phyloP scores from a whole-genome alignment of 495 filamentous ascomycete species.

The Beverwykella pulmonaria region DNA sequence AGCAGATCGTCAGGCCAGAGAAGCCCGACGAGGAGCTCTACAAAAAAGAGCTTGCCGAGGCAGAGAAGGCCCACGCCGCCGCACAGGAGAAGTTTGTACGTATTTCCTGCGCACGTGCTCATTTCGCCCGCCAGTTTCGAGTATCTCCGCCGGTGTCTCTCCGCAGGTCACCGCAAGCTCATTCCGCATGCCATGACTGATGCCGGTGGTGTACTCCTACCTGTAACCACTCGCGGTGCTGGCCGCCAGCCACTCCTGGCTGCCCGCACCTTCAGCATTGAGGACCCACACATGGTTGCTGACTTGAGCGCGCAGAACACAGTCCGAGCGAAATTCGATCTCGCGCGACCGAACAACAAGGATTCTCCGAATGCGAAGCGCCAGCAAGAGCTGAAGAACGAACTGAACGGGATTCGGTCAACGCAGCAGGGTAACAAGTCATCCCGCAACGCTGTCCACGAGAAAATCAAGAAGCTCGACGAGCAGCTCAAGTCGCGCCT shows the following conservation, averaged over 20 bases:
- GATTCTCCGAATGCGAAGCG: conserved; percentile 73
- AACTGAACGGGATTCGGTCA: conserved; percentile 71
- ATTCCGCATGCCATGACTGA: too few relatives aligned
- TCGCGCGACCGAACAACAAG: conserved; percentile 72
- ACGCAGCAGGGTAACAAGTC: conserved; percentile 85
- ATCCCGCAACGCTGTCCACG: conserved; percentile 69
- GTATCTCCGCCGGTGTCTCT: too few relatives aligned
- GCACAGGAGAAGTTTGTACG: conserved; percentile 77
- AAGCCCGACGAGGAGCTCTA: conserved; percentile 72
- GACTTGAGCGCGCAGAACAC: conserved; percentile 61
- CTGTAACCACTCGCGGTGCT: too few relatives aligned
- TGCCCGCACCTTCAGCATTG: not conserved
- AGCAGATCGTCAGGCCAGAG: conserved; percentile 49
- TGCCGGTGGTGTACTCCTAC: too few relatives aligned
- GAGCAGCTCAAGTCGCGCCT: conserved; percentile 78
- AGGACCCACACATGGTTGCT: not conserved
- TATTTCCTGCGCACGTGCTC: conserved; percentile 24
- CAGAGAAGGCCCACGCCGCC: conserved; percentile 79
- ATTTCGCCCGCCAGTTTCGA: not conserved
- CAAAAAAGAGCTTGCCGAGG: conserved; percentile 70
- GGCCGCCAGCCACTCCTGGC: not conserved
- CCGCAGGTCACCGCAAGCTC: too few relatives aligned
- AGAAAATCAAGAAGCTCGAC: conserved; percentile 85
- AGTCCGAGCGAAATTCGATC: conserved; percentile 81
- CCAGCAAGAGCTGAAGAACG: conserved; percentile 76